Evolutionary conservation across 345 rosid species (phyloP).

Genomic region (Eucalyptus microcorys): DNA sequence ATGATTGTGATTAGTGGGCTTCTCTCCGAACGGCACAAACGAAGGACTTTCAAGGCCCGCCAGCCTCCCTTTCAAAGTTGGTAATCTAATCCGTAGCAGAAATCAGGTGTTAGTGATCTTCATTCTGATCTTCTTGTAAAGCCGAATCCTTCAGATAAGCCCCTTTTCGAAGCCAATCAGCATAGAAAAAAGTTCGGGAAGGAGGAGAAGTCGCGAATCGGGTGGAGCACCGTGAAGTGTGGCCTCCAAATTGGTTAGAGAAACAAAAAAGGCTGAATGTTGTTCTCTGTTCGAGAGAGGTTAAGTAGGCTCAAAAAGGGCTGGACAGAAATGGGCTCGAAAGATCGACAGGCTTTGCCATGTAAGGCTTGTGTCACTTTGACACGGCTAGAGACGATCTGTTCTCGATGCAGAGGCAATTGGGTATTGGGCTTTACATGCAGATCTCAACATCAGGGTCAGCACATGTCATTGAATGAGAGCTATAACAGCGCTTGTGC

Average conservation of each 20-base stretch:
- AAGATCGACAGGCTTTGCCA: neutral
- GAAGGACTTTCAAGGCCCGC: neutral
- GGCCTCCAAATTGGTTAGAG: neutral
- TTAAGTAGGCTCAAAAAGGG: neutral
- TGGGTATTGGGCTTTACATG: neutral
- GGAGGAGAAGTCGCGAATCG: neutral
- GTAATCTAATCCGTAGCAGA: neutral
- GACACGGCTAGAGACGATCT: neutral
- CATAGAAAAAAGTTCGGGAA: neutral
- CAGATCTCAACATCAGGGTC: neutral
- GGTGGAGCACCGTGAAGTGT: neutral
- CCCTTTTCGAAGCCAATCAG: neutral
- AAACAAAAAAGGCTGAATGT: neutral
- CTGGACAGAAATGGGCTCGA: neutral
- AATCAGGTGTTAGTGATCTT: neutral
- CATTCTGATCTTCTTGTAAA: neutral
- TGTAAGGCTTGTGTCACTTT: neutral
- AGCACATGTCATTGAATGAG: neutral
- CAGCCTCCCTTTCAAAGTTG: neutral
- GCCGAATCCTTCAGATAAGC: neutral
- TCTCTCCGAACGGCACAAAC: neutral
- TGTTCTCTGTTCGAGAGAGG: neutral
- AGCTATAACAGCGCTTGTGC: neutral
- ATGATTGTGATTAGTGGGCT: neutral
- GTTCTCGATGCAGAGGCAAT: neutral